A percentile compares a stretch with the other conserved stretches of the same genome.
Evolutionary conservation across 2,329 filamentous ascomycete species (phyloP).

Genomic region (Colletotrichum gigasporum): DNA sequence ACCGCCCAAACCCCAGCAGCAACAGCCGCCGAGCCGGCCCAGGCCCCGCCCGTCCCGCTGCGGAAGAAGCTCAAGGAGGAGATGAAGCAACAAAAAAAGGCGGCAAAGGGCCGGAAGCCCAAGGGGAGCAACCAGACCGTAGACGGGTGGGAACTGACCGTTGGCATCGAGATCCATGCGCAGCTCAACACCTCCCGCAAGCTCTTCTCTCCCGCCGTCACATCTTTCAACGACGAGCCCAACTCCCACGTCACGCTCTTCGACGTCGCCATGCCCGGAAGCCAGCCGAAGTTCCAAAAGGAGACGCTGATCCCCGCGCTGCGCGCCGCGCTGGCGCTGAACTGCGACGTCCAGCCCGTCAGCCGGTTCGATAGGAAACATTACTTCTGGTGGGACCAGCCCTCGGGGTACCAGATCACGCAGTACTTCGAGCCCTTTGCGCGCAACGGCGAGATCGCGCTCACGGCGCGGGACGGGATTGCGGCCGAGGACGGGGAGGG

Average conservation of each 20-base stretch:
- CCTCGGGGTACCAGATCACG: slow-evolving; percentile 95
- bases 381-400: slow-evolving; percentile 99
- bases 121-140: slow-evolving; percentile 61
- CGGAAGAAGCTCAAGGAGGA: slow-evolving; percentile 79
- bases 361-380: slow-evolving; percentile 96
- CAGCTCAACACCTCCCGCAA: slow-evolving; percentile 91
- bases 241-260: slow-evolving; percentile 92
- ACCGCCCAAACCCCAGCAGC: slow-evolving; percentile 37
- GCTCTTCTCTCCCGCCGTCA: slow-evolving; percentile 82
- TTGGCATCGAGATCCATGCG: slow-evolving; percentile 97
- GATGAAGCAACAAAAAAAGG: slow-evolving; percentile 75
- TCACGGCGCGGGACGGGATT: slow-evolving; percentile 82
- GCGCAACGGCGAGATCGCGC: slow-evolving; percentile 74
- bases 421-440: slow-evolving; percentile 87
- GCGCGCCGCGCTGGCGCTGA: slow-evolving; percentile 84
- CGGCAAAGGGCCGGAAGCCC: slow-evolving; percentile 58
- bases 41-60: slow-evolving; percentile 56
- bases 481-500: slow-evolving; percentile 75
- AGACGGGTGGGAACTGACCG: slow-evolving; percentile 87
- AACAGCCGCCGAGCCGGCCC: slow-evolving; percentile 32
- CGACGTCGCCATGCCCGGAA: slow-evolving; percentile 88
- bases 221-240: slow-evolving; percentile 72
- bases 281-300: slow-evolving; percentile 85
- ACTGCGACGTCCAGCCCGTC: slow-evolving; percentile 78
- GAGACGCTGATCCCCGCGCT: slow-evolving; percentile 89